phyloP scores from a whole-genome alignment of 2,329 filamentous ascomycete species.

The Periconia macrospinosa region DNA sequence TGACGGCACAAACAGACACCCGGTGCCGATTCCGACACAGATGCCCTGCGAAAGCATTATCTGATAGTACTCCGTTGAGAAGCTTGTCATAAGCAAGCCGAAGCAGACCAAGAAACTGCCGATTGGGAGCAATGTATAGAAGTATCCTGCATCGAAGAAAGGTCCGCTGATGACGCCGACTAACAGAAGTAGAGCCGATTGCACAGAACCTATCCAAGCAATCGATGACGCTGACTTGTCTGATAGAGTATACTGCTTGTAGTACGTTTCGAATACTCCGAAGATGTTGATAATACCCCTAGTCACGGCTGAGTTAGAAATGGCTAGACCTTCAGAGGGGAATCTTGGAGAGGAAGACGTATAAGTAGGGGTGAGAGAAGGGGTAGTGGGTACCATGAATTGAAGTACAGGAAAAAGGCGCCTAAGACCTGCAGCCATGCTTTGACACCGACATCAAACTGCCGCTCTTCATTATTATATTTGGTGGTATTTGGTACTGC shows the following conservation, averaged over 20 bases:
- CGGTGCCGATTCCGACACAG: slow-evolving; percentile 26
- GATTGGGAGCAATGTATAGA: slow-evolving; percentile 39
- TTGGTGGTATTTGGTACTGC: no score
- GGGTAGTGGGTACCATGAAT: slow-evolving; percentile 37
- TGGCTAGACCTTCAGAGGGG: no score
- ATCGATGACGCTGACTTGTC: slow-evolving; percentile 47
- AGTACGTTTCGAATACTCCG: slow-evolving; percentile 35
- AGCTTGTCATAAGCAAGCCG: slow-evolving; percentile 52
- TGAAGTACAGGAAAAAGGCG: slow-evolving; percentile 48
- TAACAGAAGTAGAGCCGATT: slow-evolving; percentile 50
- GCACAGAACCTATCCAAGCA: slow-evolving; percentile 54
- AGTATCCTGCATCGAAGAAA: slow-evolving; percentile 52
- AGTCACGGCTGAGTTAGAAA: slow-evolving; percentile 7
- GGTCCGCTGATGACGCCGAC: slow-evolving; percentile 50
- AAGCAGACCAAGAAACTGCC: slow-evolving; percentile 47
- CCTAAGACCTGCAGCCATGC: slow-evolving; percentile 50
- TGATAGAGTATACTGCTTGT: slow-evolving; percentile 14
- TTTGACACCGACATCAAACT: slow-evolving; percentile 40
- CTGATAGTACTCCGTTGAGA: slow-evolving; percentile 49
- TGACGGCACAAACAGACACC: slow-evolving; percentile 21
- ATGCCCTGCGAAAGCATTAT: slow-evolving; percentile 27
- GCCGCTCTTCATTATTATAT: slow-evolving; percentile 14
- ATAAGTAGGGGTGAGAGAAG: slow-evolving; percentile 4
- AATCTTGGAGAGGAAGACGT: slow-evolving; percentile 21
- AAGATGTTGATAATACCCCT: slow-evolving; percentile 35